Conservation (phyloP, 2,329 filamentous ascomycete genomes). For the Emydomyces testavorans region DNA sequence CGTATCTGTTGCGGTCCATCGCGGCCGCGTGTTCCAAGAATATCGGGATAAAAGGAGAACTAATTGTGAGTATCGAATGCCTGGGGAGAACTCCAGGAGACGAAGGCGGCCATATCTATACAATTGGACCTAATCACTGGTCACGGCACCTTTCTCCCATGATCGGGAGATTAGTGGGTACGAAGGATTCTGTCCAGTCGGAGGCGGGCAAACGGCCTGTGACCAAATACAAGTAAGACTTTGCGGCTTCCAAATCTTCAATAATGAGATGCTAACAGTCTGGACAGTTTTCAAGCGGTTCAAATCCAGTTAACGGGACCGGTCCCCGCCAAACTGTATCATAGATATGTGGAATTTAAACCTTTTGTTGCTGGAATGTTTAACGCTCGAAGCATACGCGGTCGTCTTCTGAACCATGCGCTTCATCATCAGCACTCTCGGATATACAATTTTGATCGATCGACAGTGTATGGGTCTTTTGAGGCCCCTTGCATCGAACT, state of each 20-base stretch:
- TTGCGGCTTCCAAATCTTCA: no score
- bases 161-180: slow-evolving; percentile 68
- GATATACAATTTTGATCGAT: slow-evolving; percentile 76
- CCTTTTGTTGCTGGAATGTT: slow-evolving; percentile 88
- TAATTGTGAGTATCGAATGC: slow-evolving; percentile 66
- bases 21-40: slow-evolving; percentile 51
- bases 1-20: slow-evolving; percentile 62
- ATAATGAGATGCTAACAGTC: no score
- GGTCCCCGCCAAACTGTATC: slow-evolving; percentile 68
- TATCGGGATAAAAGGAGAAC: slow-evolving; percentile 55
- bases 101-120: slow-evolving; percentile 61
- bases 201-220: slow-evolving; percentile 44
- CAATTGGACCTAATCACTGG: slow-evolving; percentile 63
- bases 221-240: slow-evolving; percentile 62
- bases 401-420: slow-evolving; percentile 68
- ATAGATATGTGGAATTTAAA: slow-evolving; percentile 85
- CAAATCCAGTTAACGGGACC: slow-evolving; percentile 81
- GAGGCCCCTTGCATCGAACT: slow-evolving; percentile 56
- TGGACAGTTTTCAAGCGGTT: slow-evolving; percentile 74
- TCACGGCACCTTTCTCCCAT: slow-evolving; percentile 80
- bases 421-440: slow-evolving; percentile 81
- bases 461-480: slow-evolving; percentile 61
- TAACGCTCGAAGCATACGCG: slow-evolving; percentile 61
- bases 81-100: slow-evolving; percentile 59
- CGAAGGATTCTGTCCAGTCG: slow-evolving; percentile 53